A percentile compares a stretch with the other conserved stretches of the same genome.
phyloP scores from a whole-genome alignment of 192 early-diverging fungal genomes.

The Mycoemilia scoparia region DNA sequence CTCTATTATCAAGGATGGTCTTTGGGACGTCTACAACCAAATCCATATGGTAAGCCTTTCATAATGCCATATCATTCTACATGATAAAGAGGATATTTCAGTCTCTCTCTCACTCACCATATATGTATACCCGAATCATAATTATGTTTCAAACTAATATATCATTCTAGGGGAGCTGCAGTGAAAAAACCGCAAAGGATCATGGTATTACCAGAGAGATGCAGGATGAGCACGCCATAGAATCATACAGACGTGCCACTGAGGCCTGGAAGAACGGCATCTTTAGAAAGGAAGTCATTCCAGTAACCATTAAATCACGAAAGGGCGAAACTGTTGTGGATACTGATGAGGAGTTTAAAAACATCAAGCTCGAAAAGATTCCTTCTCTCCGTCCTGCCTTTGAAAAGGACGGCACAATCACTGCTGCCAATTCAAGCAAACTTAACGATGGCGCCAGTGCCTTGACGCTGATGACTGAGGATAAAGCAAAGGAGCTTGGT shows the following conservation, averaged over 20 bases:
- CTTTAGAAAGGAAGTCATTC: slow-evolving; percentile 67
- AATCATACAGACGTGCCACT: slow-evolving; percentile 75
- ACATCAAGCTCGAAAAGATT: slow-evolving; percentile 83
- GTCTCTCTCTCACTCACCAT: slow-evolving; percentile 6
- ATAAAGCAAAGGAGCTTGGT: slow-evolving; percentile 52
- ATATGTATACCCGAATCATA: too few relatives aligned
- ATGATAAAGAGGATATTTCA: background rate
- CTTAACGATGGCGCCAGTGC: slow-evolving; percentile 95
- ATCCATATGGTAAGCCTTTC: slow-evolving; percentile 48
- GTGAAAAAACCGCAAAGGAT: slow-evolving; percentile 74
- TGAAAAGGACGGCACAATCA: slow-evolving; percentile 80
- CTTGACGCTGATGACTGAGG: slow-evolving; percentile 61
- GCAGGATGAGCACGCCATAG: slow-evolving; percentile 77
- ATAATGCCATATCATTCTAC: background rate
- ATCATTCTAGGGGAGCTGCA: too few relatives aligned
- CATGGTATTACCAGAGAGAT: slow-evolving; percentile 71
- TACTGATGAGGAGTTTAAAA: slow-evolving; percentile 89
- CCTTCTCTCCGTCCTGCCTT: slow-evolving; percentile 58
- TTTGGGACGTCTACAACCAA: slow-evolving; percentile 93
- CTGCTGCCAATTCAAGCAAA: slow-evolving; percentile 88
- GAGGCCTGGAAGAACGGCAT: slow-evolving; percentile 71
- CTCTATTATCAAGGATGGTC: slow-evolving; percentile 87
- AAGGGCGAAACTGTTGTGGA: slow-evolving; percentile 61
- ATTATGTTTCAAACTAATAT: too few relatives aligned
- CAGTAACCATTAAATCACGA: slow-evolving; percentile 63